A percentile compares a stretch with the other conserved stretches of the same genome.
These are phyloP conservation scores for Myriosclerotinia curreyana DNA, from an alignment of 2,329 filamentous ascomycete species.

Conservation along the genomic window DNA sequence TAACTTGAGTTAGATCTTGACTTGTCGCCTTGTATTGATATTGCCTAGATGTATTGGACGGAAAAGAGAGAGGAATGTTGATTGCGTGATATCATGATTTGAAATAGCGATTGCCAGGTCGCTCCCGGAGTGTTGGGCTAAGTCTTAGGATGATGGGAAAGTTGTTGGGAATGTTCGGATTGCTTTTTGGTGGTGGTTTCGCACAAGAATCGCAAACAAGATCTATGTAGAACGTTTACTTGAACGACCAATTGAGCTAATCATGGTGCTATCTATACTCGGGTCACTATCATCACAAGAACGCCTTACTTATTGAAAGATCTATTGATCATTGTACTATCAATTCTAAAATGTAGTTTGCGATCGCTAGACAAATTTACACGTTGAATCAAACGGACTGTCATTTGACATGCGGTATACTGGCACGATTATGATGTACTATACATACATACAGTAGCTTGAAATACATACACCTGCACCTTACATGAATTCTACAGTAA, in stretches of 20 bases:
- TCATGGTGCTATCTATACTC: neutral
- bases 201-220: neutral
- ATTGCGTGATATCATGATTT: neutral
- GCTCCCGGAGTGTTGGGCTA: conserved; percentile 11
- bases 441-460: conserved; percentile 1
- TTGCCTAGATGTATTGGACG: neutral
- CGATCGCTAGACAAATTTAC: neutral
- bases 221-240: conserved; percentile 5
- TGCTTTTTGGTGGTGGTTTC: neutral
- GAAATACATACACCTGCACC: conserved; percentile 3
- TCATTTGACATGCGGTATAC: neutral
- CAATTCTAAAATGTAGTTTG: neutral
- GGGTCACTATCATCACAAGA: neutral
- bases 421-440: conserved; percentile 15
- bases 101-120: conserved; percentile 1
- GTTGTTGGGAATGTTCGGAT: conserved; percentile 13
- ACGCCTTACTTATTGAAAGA: conserved; percentile 1
- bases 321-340: conserved; percentile 15
- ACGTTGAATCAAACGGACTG: neutral
- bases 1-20: neutral
- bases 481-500: neutral
- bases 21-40: neutral
- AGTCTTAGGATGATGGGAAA: conserved; percentile 7
- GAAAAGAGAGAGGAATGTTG: neutral
- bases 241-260: neutral